Base-by-base conservation (phyloP, 331 rosid species). In the Malus hybrid region DNA sequence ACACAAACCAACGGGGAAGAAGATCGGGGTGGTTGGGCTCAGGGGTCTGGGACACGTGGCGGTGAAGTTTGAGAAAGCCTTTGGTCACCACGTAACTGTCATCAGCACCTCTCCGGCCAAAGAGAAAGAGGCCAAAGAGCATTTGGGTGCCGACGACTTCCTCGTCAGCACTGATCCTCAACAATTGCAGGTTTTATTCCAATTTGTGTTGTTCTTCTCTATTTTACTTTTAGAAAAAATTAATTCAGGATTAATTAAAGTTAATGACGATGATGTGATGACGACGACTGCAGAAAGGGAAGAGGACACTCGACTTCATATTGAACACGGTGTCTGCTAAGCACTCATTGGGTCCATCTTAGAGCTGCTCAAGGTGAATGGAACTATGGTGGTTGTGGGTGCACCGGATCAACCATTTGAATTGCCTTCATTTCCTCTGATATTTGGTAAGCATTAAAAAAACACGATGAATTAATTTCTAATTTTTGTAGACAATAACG, bases 41-140 rank as follows among this genome's bases (percentile, higher is more conserved):
- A 93, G 97, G 19, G 97, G 94, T 2, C 89, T 89, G 7, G 97
- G 97, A 12, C 97, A 89, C 33, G 11, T 91, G 19, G 97, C 94
- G 0, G 97, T 91, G 28, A 91, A 91, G 70, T 91, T 91, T 56
- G 94, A 78, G 2, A 91, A 89, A 76, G 94, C 92, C 7, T 88
- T 86, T 7, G 94, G 94, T 0, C 97, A 91, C 64, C 94, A 91
- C 33, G 94, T 91, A n/a, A 89, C 94, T 2, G 97, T 91, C 4
- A 89, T 91, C 4, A 91, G 97, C 85, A 81, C 87, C 62, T 86
- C 94, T 44, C 89, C 94, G 0, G 83, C 89, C 26, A 91, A 91
- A 87, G 82, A 76, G 1, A n/a, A n/a, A n/a, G n/a, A n/a, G 0
- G 83, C 89, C 26, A 91, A 91, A 87, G 82, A 76, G 1, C 84